Conservation (phyloP, 192 early-diverging fungal genomes). For the Podila verticillata region DNA sequence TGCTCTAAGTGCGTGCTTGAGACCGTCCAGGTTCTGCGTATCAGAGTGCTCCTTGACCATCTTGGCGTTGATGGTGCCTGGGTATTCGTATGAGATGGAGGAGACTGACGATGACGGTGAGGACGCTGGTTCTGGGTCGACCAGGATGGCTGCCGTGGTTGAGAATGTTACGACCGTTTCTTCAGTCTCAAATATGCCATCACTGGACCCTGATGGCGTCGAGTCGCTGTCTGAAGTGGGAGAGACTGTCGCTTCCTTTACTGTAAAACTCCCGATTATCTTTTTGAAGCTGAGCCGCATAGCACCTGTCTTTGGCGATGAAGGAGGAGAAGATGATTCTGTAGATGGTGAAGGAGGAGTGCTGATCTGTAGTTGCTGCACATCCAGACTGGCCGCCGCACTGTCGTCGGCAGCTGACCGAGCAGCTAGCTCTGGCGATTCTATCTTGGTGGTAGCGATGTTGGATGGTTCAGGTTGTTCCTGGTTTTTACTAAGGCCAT, state of each 20-base stretch:
- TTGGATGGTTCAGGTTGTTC: background rate
- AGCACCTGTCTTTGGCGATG: background rate
- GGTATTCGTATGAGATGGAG: slow-evolving; percentile 14
- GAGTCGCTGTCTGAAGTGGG: background rate
- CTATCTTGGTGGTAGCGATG: background rate
- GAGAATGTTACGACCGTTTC: background rate
- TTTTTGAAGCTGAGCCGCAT: background rate
- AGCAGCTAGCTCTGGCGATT: background rate
- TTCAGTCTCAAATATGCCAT: background rate
- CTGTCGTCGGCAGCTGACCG: background rate
- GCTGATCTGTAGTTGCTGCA: background rate
- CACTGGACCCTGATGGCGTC: background rate
- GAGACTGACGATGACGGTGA: background rate
- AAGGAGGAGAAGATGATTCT: background rate
- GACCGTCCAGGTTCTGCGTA: slow-evolving; percentile 18
- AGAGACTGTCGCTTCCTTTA: background rate
- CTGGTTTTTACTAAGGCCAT: background rate
- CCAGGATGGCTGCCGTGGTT: background rate
- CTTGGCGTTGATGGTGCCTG: slow-evolving; percentile 33
- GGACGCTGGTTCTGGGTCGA: background rate
- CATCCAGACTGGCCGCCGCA: background rate
- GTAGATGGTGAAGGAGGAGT: background rate
- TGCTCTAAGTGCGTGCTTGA: slow-evolving; percentile 29
- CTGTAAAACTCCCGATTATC: background rate
- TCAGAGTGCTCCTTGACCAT: slow-evolving; percentile 39